Conservation (phyloP, 495 filamentous ascomycete genomes). For the Penicillium manginii region DNA sequence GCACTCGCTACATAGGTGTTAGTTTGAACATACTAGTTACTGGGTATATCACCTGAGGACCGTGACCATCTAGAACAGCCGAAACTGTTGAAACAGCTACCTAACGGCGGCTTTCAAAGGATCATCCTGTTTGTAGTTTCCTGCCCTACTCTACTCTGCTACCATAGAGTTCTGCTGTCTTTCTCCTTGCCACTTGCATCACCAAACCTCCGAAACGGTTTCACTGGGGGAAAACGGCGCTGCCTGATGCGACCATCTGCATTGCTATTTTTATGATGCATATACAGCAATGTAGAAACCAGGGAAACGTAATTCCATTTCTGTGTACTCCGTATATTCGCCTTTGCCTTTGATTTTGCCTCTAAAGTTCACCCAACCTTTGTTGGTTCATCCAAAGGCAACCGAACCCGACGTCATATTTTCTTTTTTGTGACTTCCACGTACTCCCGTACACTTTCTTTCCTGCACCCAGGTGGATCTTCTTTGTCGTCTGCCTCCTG, state of each 20-base stretch:
- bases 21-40: conserved; percentile 1
- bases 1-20: neutral
- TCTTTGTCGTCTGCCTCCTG: neutral
- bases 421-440: neutral
- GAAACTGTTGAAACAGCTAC: too few relatives aligned
- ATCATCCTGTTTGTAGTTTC: too few relatives aligned
- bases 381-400: neutral
- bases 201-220: conserved; percentile 21
- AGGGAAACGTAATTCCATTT: neutral
- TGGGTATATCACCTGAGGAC: too few relatives aligned
- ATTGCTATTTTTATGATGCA: conserved; percentile 22
- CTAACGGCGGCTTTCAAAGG: too few relatives aligned
- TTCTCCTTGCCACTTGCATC: conserved; percentile 28
- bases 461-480: neutral
- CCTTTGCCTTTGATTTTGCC: neutral
- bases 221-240: conserved; percentile 14
- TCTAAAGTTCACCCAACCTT: too few relatives aligned
- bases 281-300: neutral
- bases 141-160: too few relatives aligned
- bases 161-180: neutral
- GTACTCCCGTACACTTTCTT: neutral
- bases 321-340: too few relatives aligned
- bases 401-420: neutral
- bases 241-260: conserved; percentile 17
- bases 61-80: too few relatives aligned